A percentile compares a stretch with the other conserved stretches of the same genome.
phyloP scores from a whole-genome alignment of 768 basidiomycete species.

The Termitomyces sp. region DNA sequence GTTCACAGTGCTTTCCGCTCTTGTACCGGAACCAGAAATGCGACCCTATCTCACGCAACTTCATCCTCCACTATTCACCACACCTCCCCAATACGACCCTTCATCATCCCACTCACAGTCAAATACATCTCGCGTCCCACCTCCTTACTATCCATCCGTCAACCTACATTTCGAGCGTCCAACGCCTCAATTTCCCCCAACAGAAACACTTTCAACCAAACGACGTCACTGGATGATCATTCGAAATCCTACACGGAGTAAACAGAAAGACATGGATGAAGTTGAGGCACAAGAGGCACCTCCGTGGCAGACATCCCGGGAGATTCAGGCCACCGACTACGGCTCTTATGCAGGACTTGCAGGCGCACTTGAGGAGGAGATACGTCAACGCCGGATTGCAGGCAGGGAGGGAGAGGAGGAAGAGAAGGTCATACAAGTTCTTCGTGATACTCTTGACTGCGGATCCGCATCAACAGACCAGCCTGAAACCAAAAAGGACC shows the following conservation, averaged over 20 bases:
- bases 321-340: slow-evolving; percentile 54
- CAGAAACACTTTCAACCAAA: slow-evolving; percentile 21
- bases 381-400: slow-evolving; percentile 28
- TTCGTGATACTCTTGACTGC: slow-evolving; percentile 37
- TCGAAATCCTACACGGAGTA: slow-evolving; percentile 48
- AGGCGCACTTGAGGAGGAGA: slow-evolving; percentile 43
- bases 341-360: slow-evolving; percentile 57
- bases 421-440: slow-evolving; percentile 25
- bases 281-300: slow-evolving; percentile 30
- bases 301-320: slow-evolving; percentile 47
- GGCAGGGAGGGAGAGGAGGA: slow-evolving; percentile 28
- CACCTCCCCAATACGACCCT: slow-evolving; percentile 20
- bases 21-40: slow-evolving; percentile 56
- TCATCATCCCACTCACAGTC: slow-evolving; percentile 21
- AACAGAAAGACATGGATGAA: slow-evolving; percentile 53
- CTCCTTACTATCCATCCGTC: slow-evolving; percentile 14
- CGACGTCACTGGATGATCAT: slow-evolving; percentile 61
- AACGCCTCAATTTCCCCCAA: slow-evolving; percentile 21
- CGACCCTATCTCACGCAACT: slow-evolving; percentile 58
- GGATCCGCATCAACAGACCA: slow-evolving; percentile 18
- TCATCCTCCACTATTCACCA: slow-evolving; percentile 35
- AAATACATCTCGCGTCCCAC: slow-evolving; percentile 19
- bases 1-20: slow-evolving; percentile 60
- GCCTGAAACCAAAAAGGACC: slow-evolving; percentile 1
- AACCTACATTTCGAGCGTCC: slow-evolving; percentile 12